A percentile compares a stretch with the other conserved stretches of the same genome.
These are phyloP conservation scores for Penicillium vulpinum DNA, from an alignment of 2,329 filamentous ascomycete species.

Conservation along the genomic window DNA sequence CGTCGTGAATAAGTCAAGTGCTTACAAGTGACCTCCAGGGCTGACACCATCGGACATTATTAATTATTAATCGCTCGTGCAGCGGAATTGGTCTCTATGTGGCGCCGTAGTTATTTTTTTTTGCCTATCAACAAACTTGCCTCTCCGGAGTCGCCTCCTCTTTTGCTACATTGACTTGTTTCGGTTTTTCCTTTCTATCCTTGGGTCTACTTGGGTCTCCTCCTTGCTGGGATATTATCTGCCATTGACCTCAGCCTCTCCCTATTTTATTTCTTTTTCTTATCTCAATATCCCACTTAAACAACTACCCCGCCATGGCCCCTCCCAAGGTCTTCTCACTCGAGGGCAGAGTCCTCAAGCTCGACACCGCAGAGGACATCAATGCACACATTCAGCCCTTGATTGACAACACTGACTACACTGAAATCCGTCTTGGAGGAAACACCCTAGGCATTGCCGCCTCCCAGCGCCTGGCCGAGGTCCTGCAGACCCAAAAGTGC, in stretches of 20 bases:
- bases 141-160: conserved; percentile 12
- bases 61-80: conserved; percentile 25
- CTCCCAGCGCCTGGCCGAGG: conserved; percentile 78
- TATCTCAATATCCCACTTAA: conserved; percentile 20
- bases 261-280: neutral
- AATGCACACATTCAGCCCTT: conserved; percentile 79
- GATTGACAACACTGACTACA: conserved; percentile 64
- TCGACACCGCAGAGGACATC: conserved; percentile 83
- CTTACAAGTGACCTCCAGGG: conserved; percentile 1
- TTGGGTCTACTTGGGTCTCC: conserved; percentile 1
- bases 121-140: conserved; percentile 19
- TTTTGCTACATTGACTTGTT: conserved; percentile 9
- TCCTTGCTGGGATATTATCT: neutral
- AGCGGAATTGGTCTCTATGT: conserved; percentile 22
- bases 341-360: conserved; percentile 87
- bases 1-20: neutral
- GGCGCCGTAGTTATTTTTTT: conserved; percentile 25
- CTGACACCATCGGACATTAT: conserved; percentile 20
- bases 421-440: conserved; percentile 82
- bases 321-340: conserved; percentile 71
- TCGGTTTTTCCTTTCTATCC: conserved; percentile 6
- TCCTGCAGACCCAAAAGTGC: conserved; percentile 79
- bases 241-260: neutral
- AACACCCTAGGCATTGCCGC: conserved; percentile 92
- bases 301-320: conserved; percentile 51